A percentile compares a stretch with the other conserved stretches of the same genome.
Evolutionary conservation across 2,329 filamentous ascomycete species (phyloP).

Genomic region (Davidsoniella eucalypti): DNA sequence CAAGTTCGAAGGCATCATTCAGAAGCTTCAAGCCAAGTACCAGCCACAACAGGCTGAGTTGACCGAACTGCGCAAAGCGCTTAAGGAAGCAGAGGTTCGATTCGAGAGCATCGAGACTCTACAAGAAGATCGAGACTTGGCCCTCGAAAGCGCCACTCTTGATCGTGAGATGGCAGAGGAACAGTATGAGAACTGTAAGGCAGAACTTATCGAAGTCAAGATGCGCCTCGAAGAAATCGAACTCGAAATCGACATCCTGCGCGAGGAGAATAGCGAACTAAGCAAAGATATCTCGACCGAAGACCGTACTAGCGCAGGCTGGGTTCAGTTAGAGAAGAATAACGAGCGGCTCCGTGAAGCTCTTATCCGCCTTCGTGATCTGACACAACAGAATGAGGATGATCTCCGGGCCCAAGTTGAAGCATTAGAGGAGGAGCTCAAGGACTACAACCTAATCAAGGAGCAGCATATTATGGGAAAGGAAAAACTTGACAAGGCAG

Average conservation of each 20-base stretch:
- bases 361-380: slow-evolving; percentile 65
- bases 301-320: slow-evolving; percentile 71
- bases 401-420: slow-evolving; percentile 63
- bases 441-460: slow-evolving; percentile 49
- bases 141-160: slow-evolving; percentile 71
- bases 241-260: slow-evolving; percentile 71
- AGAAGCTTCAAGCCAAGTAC: slow-evolving; percentile 80
- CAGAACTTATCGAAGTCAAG: slow-evolving; percentile 63
- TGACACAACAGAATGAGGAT: slow-evolving; percentile 70
- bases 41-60: slow-evolving; percentile 73
- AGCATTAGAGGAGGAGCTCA: slow-evolving; percentile 54
- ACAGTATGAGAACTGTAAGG: slow-evolving; percentile 64
- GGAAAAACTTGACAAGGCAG: slow-evolving; percentile 54
- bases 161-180: slow-evolving; percentile 97
- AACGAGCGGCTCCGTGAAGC: slow-evolving; percentile 81
- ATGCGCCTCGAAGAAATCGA: slow-evolving; percentile 67
- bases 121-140: slow-evolving; percentile 70
- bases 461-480: slow-evolving; percentile 53
- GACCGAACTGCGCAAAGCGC: slow-evolving; percentile 53
- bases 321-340: slow-evolving; percentile 79
- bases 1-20: slow-evolving; percentile 68
- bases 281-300: slow-evolving; percentile 74
- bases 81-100: slow-evolving; percentile 58
- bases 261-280: slow-evolving; percentile 74
- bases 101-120: slow-evolving; percentile 40